Conservation (phyloP, 805 yeast genomes). For the Tetrapisispora fleetii region DNA sequence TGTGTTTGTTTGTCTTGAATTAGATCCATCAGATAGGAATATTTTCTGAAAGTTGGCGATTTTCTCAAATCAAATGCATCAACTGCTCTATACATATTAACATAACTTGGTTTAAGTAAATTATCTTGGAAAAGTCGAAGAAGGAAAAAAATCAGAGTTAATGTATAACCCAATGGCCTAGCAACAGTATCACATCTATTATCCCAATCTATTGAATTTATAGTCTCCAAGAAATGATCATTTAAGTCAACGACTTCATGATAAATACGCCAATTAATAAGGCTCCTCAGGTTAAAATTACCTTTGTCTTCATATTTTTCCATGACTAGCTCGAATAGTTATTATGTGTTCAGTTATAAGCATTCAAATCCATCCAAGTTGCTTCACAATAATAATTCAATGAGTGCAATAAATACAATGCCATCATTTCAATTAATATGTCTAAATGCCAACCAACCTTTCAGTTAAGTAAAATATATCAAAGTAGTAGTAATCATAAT, state of each 20-base stretch:
- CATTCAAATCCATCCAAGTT: too few species aligned
- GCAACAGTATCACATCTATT: conserved; percentile 17
- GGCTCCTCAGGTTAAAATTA: background rate
- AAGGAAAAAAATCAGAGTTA: conserved; percentile 13
- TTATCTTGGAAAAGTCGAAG: conserved; percentile 24
- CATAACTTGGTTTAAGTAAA: conserved; percentile 20
- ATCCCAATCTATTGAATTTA: conserved; percentile 26
- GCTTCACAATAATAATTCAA: too few species aligned
- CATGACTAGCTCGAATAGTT: background rate
- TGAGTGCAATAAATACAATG: too few species aligned
- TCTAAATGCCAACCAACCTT: too few species aligned
- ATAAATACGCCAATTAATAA: background rate
- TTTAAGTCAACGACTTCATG: conserved; percentile 11
- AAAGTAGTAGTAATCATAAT: too few species aligned
- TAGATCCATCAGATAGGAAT: background rate
- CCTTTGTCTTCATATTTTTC: background rate
- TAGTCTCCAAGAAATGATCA: conserved; percentile 14
- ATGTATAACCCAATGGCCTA: conserved; percentile 18
- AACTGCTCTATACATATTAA: conserved; percentile 9
- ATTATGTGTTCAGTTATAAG: too few species aligned
- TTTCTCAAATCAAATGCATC: conserved; percentile 25
- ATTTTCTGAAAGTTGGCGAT: conserved; percentile 15
- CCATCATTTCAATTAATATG: too few species aligned
- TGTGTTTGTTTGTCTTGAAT: background rate
- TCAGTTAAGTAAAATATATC: too few species aligned